Evolutionary conservation across 2,329 filamentous ascomycete genomes (phyloP).

Genomic region (Teratosphaeria epicoccoides): DNA sequence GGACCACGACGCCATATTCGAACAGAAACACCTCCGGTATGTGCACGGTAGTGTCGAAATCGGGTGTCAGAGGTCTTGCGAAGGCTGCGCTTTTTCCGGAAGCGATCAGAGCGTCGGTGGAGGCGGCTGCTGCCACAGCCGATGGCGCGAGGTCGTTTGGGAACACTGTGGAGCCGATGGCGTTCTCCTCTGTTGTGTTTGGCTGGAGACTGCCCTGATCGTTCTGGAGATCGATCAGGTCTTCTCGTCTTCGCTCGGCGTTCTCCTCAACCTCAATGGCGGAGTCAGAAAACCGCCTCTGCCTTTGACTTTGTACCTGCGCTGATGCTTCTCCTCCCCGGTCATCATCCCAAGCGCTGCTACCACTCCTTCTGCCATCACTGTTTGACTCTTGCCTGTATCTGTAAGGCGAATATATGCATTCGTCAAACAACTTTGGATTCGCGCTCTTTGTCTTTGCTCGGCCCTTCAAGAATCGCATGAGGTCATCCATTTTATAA

Average conservation of each 20-base stretch:
- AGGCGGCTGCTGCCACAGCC: constrained; percentile 7
- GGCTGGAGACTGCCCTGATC: neutral
- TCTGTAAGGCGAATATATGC: constrained; percentile 88
- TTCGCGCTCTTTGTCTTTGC: constrained; percentile 65
- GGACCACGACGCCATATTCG: constrained; percentile 92
- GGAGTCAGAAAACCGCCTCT: constrained; percentile 64
- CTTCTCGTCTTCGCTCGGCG: constrained; percentile 24
- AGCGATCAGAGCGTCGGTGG: constrained; percentile 12
- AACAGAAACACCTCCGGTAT: constrained; percentile 94
- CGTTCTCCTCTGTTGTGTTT: constrained; percentile 1
- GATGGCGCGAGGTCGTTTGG: neutral
- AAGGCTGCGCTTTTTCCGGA: neutral
- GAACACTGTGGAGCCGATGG: neutral
- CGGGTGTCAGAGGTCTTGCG: constrained; percentile 38
- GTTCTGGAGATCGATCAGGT: constrained; percentile 25
- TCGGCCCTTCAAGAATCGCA: constrained; percentile 82
- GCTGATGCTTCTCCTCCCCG: constrained; percentile 2
- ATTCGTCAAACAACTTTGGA: constrained; percentile 93
- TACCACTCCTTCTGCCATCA: constrained; percentile 10
- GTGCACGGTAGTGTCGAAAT: constrained; percentile 81
- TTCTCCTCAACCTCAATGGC: constrained; percentile 55
- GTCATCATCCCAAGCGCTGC: constrained; percentile 12
- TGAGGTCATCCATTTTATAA: constrained; percentile 80
- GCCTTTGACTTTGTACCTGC: constrained; percentile 28
- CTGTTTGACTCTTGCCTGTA: constrained; percentile 44